phyloP scores from a whole-genome alignment of 805 yeast genomes.

The Wickerhamiella spandovensis region DNA sequence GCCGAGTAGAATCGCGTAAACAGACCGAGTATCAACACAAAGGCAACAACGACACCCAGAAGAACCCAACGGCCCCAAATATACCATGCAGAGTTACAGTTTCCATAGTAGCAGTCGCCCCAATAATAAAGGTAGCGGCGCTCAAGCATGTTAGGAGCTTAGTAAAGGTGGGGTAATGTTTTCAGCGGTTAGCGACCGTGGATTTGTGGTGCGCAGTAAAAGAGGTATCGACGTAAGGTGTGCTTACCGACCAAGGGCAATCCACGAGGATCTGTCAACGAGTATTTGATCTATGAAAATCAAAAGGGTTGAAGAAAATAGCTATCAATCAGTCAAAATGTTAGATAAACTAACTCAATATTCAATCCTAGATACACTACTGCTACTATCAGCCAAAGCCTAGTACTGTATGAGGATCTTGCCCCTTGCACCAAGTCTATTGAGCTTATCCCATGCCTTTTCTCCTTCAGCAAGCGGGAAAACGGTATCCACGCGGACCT shows the following conservation, averaged over 20 bases:
- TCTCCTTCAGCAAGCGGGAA: conserved; percentile 37
- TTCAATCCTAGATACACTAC: too few relatives aligned
- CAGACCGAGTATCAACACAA: conserved; percentile 14
- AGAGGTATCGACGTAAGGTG: too few relatives aligned
- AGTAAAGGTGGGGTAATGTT: background rate
- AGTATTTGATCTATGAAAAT: too few relatives aligned
- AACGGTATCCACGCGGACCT: conserved; percentile 41
- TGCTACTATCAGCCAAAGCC: too few relatives aligned
- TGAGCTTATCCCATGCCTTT: conserved; percentile 38
- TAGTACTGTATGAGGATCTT: conserved; percentile 37
- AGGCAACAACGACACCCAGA: conserved; percentile 20
- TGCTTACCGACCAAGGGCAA: too few relatives aligned
- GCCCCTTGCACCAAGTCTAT: conserved; percentile 43
- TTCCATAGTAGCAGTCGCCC: background rate
- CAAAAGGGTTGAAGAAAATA: too few relatives aligned
- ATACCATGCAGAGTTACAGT: background rate
- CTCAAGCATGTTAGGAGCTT: background rate
- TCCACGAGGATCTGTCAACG: too few relatives aligned
- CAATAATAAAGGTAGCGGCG: background rate
- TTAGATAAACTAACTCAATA: too few relatives aligned
- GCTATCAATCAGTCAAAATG: too few relatives aligned
- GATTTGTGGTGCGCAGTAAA: too few relatives aligned
- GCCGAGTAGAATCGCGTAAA: conserved; percentile 17
- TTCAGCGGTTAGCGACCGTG: background rate
- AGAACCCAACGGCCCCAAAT: background rate